These are phyloP conservation scores for Boletus rubescentipes DNA, from an alignment of 768 basidiomycete species.

Conservation along the genomic window DNA sequence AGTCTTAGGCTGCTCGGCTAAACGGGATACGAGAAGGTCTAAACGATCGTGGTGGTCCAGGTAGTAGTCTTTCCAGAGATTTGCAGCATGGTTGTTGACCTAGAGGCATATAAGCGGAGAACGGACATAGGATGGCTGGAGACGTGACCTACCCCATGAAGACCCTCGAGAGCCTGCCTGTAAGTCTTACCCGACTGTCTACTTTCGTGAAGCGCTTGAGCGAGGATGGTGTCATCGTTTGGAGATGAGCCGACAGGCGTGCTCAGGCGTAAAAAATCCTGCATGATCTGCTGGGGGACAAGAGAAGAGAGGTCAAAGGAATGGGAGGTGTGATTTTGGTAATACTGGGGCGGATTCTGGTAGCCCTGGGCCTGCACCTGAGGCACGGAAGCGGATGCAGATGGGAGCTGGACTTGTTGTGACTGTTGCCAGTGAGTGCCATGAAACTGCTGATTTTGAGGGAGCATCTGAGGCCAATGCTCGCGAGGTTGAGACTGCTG, in stretches of 20 bases:
- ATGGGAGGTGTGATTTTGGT: slow-evolving; percentile 18
- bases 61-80: slow-evolving; percentile 80
- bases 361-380: slow-evolving; percentile 21
- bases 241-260: slow-evolving; percentile 48
- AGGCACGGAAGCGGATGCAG: slow-evolving; percentile 32
- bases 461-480: slow-evolving; percentile 25
- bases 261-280: slow-evolving; percentile 54
- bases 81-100: slow-evolving; percentile 50
- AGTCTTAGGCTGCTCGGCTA: slow-evolving; percentile 26
- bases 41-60: slow-evolving; percentile 65
- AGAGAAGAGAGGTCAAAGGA: slow-evolving; percentile 34
- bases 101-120: slow-evolving; percentile 17
- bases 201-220: slow-evolving; percentile 44
- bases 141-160: slow-evolving; percentile 56
- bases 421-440: slow-evolving; percentile 33
- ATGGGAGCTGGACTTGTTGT: slow-evolving; percentile 33
- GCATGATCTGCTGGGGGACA: slow-evolving; percentile 53
- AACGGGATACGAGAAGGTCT: slow-evolving; percentile 38
- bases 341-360: slow-evolving; percentile 19
- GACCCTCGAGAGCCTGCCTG: slow-evolving; percentile 62
- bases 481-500: slow-evolving; percentile 23
- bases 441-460: slow-evolving; percentile 32
- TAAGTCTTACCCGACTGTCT: slow-evolving; percentile 47
- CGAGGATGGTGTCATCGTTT: slow-evolving; percentile 59
- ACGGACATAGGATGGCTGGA: not conserved